Evolutionary conservation across 768 basidiomycete species (phyloP).

Genomic region (Podaxis carcinomalis): DNA sequence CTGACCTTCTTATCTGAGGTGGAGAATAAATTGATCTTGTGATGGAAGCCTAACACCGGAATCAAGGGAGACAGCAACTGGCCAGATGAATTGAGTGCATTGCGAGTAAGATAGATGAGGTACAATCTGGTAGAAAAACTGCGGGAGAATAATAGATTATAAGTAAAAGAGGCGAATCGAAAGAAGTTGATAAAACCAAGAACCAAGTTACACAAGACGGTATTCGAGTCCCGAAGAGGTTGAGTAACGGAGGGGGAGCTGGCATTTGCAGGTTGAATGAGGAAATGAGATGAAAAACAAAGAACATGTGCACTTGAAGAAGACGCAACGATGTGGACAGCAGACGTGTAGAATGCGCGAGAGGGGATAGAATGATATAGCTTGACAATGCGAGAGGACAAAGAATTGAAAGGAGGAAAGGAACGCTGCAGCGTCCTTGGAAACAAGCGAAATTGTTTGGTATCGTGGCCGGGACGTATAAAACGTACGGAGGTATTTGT

Average conservation of each 20-base stretch:
- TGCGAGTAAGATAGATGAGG: background rate
- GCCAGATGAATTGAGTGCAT: background rate
- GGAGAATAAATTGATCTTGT: background rate
- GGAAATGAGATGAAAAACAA: background rate
- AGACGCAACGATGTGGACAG: slow-evolving; percentile 1
- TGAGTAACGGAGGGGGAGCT: background rate
- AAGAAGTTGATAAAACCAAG: background rate
- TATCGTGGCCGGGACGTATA: background rate
- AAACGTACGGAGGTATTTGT: background rate
- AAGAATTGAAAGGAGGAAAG: background rate
- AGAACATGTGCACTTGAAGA: slow-evolving; percentile 13
- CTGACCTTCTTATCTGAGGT: background rate
- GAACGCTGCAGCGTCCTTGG: background rate
- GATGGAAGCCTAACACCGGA: background rate
- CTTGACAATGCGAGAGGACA: slow-evolving; percentile 4
- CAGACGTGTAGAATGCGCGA: slow-evolving; percentile 3
- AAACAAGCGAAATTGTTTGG: background rate
- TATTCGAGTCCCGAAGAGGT: background rate
- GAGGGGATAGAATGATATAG: background rate
- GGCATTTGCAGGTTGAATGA: slow-evolving; percentile 1
- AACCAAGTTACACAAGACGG: slow-evolving; percentile 1
- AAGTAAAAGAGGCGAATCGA: slow-evolving; percentile 1
- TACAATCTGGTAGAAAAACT: background rate
- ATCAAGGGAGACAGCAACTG: background rate
- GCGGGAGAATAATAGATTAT: background rate